A percentile compares a stretch with the other conserved stretches of the same genome.
These are phyloP conservation scores for Acanthamoeba lenticulata DNA, from an alignment of 208 protist species.

Conservation along the genomic window DNA sequence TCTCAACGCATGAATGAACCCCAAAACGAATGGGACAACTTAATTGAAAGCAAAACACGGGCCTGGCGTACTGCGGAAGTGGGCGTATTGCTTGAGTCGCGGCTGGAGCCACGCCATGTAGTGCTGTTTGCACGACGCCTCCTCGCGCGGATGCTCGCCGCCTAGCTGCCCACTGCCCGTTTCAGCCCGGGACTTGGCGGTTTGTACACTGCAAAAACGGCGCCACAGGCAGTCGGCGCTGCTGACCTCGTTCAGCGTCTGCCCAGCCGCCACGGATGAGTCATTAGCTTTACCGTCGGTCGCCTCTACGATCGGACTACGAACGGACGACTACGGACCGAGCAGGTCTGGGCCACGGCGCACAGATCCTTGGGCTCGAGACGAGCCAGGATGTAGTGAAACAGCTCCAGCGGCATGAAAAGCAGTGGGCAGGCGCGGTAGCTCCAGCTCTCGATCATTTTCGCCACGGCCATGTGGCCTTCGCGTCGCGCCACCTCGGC, in stretches of 20 bases:
- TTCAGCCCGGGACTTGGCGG: too few relatives aligned
- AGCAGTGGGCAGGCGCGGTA: neutral
- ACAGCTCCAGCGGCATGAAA: neutral
- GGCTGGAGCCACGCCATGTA: neutral
- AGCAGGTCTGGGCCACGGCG: neutral
- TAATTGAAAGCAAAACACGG: neutral
- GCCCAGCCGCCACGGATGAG: neutral
- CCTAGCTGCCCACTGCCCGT: neutral
- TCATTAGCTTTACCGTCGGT: neutral
- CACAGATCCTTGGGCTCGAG: neutral
- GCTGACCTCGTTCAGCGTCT: neutral
- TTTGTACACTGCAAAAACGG: neutral
- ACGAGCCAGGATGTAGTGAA: neutral
- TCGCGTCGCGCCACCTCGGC: neutral
- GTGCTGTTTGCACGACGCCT: neutral
- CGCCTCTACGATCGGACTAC: neutral
- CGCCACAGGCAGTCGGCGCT: neutral
- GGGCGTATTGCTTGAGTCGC: neutral
- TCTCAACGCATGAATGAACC: neutral
- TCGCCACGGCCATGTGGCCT: neutral
- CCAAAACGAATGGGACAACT: neutral
- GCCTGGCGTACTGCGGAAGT: neutral
- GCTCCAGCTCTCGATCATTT: neutral
- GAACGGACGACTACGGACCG: neutral
- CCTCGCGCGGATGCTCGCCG: neutral